Percentiles rank a stretch among this genome's conserved stretches.
These are phyloP conservation scores for Penstemon eatonii DNA, from an alignment of 257 asterid genomes.

Conservation along the genomic window DNA sequence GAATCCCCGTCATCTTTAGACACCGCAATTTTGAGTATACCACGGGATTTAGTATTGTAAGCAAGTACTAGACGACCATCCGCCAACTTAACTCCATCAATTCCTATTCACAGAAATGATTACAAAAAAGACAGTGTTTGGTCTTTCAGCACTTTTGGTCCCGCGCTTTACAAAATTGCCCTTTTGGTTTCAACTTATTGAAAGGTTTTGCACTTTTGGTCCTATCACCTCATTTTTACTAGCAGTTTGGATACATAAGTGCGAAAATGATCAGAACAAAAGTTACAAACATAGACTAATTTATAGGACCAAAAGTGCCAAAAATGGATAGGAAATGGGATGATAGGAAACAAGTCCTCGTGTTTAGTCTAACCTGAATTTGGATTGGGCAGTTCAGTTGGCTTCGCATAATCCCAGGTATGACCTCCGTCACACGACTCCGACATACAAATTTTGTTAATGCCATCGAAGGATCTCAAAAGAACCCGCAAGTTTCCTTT, in stretches of 20 bases:
- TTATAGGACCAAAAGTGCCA: too few relatives aligned
- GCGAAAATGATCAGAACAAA: too few relatives aligned
- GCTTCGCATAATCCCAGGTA: slow-evolving; percentile 84
- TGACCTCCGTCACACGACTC: slow-evolving; percentile 84
- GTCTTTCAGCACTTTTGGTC: too few relatives aligned
- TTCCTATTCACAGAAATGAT: slow-evolving; percentile 45
- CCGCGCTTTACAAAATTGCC: too few relatives aligned
- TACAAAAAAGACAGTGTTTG: background rate
- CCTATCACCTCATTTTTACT: too few relatives aligned
- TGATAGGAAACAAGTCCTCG: too few relatives aligned
- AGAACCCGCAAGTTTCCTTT: slow-evolving; percentile 73
- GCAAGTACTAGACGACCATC: slow-evolving; percentile 82
- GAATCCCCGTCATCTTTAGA: slow-evolving; percentile 85
- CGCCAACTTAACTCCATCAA: slow-evolving; percentile 84
- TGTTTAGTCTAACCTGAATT: slow-evolving; percentile 65
- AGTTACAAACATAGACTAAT: too few relatives aligned
- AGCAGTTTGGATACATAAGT: too few relatives aligned
- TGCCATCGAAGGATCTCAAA: slow-evolving; percentile 67
- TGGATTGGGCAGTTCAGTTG: slow-evolving; percentile 81
- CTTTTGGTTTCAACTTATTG: too few relatives aligned
- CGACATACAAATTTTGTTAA: slow-evolving; percentile 73
- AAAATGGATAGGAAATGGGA: too few relatives aligned
- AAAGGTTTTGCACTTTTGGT: too few relatives aligned
- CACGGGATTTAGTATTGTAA: slow-evolving; percentile 82
- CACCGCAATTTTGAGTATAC: slow-evolving; percentile 70